These are phyloP conservation scores for Verticillium nonalfalfae DNA, from an alignment of 2,329 filamentous ascomycete genomes.

Conservation along the genomic window DNA sequence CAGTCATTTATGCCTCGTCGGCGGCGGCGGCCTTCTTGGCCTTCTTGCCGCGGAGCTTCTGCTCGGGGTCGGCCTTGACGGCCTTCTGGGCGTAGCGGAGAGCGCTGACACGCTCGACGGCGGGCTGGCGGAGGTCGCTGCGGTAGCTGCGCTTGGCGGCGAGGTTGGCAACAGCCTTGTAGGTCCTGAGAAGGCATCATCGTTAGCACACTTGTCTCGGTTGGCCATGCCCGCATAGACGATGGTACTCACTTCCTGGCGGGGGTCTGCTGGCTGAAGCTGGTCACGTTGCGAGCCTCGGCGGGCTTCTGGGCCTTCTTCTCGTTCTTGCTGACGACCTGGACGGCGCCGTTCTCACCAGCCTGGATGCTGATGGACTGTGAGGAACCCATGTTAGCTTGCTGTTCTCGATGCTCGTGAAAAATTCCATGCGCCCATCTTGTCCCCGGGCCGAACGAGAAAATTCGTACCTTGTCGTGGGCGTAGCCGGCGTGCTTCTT, in stretches of 20 bases:
- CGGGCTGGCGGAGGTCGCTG: conserved; percentile 66
- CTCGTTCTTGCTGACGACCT: conserved; percentile 79
- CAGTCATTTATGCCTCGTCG: conserved; percentile 26
- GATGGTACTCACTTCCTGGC: conserved; percentile 53
- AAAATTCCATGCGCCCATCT: not conserved
- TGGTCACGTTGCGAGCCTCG: conserved; percentile 55
- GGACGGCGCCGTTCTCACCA: conserved; percentile 72
- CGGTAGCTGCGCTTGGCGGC: conserved; percentile 84
- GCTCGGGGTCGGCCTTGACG: conserved; percentile 67
- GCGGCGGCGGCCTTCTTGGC: conserved; percentile 65
- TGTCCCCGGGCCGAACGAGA: not conserved
- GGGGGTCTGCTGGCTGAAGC: conserved; percentile 66
- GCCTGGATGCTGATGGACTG: conserved; percentile 78
- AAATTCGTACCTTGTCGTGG: conserved; percentile 73
- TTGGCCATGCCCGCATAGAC: not conserved
- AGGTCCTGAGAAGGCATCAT: conserved; percentile 56
- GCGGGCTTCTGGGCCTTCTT: conserved; percentile 67
- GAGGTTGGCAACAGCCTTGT: conserved; percentile 78
- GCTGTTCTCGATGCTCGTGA: conserved; percentile 12
- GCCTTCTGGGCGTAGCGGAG: conserved; percentile 73
- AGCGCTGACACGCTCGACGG: conserved; percentile 81
- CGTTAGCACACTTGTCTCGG: conserved; percentile 1
- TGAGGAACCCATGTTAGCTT: conserved; percentile 1
- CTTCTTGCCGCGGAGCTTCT: conserved; percentile 74
- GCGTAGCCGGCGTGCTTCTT: conserved; percentile 93